Conservation (phyloP, 176 grass and related monocot species). For the Tuctoria greenei region DNA sequence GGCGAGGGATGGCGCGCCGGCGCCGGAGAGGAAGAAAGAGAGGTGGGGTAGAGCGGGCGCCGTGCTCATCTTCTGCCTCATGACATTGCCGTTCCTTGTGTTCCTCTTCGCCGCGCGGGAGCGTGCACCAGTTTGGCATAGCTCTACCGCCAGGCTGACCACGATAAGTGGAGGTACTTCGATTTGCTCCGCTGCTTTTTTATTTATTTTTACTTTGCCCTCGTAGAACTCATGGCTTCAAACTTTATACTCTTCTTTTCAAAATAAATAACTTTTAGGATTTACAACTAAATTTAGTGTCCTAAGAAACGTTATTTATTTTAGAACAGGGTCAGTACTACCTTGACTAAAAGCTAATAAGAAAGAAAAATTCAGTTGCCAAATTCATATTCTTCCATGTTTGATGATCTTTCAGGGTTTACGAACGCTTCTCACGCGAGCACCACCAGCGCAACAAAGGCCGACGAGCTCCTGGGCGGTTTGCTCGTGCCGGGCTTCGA, state of each 20-base stretch:
- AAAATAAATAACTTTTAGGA: too few relatives aligned
- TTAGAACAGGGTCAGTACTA: too few relatives aligned
- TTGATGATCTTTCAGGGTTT: background rate
- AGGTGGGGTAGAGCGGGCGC: background rate
- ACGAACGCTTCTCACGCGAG: background rate
- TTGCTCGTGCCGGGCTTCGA: conserved; percentile 28
- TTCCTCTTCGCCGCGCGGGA: background rate
- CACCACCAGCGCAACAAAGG: background rate
- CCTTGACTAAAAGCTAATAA: too few relatives aligned
- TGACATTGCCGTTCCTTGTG: conserved; percentile 30
- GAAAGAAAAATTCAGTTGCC: background rate
- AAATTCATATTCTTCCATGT: background rate
- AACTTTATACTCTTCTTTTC: too few relatives aligned
- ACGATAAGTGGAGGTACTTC: background rate
- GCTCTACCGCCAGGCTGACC: background rate
- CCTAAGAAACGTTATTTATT: too few relatives aligned
- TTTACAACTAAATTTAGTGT: too few relatives aligned
- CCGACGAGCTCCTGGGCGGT: conserved; percentile 41
- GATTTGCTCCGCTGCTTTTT: background rate
- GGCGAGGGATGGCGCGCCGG: background rate
- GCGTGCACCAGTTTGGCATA: conserved; percentile 35
- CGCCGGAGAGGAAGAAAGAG: background rate
- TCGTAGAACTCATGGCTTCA: too few relatives aligned
- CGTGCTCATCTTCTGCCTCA: conserved; percentile 23
- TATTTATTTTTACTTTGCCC: background rate